These are phyloP conservation scores for Inga laurina DNA, from an alignment of 306 rosid genomes.

Conservation along the genomic window DNA sequence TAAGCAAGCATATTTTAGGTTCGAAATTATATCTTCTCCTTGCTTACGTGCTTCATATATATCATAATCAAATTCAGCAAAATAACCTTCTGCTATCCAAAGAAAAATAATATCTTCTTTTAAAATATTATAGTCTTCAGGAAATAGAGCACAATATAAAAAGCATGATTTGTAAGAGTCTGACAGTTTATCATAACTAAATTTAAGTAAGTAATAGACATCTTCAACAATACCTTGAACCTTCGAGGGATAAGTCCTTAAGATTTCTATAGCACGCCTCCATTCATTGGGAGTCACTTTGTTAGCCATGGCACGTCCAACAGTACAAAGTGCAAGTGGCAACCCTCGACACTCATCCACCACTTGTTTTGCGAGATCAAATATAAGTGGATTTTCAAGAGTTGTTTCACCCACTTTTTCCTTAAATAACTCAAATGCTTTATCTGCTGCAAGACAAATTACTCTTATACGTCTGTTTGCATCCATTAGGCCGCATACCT, in stretches of 20 bases:
- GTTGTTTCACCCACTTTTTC: background rate
- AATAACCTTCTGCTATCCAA: background rate
- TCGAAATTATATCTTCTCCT: background rate
- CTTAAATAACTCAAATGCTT: background rate
- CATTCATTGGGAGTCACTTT: background rate
- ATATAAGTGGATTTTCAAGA: background rate
- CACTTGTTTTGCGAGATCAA: background rate
- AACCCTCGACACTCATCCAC: background rate
- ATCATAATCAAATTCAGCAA: background rate
- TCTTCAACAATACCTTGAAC: slow-evolving; percentile 1
- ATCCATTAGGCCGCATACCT: background rate
- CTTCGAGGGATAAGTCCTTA: background rate
- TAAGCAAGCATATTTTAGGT: background rate
- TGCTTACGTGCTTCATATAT: background rate
- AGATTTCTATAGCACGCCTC: background rate
- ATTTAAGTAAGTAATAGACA: background rate
- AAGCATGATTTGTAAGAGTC: background rate
- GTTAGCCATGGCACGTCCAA: background rate
- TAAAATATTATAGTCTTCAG: background rate
- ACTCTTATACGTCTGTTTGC: background rate
- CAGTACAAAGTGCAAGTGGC: background rate
- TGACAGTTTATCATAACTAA: background rate
- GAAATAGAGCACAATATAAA: background rate
- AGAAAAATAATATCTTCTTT: background rate
- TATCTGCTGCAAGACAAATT: background rate